Evolutionary conservation across 257 asterid genomes (phyloP), one percentile per base, ranked within the genome.

Genomic region (Eucommia ulmoides): DNA sequence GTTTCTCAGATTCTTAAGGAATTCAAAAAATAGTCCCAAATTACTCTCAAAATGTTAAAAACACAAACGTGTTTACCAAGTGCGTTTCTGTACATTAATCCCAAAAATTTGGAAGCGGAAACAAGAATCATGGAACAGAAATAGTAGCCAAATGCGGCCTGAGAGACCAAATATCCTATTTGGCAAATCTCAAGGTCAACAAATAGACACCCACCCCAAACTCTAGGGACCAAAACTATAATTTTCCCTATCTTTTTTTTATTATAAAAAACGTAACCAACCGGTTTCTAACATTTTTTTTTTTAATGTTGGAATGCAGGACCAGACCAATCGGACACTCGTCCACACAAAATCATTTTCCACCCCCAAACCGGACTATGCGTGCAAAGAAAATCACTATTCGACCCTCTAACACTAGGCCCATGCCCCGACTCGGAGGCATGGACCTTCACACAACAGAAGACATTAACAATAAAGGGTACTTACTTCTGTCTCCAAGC

Each of bases 281-380:
- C 10, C 0, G 38, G 12, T 29, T 0, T 6, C 38, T 29, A 29
- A 47, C 20, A 48, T 17, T 55, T 18, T 19, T 44, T 53, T 47
- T 33, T 33, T 6, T 16, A 6, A 6, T 1, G 3, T 42, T 42
- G 21, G 41, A 65, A 29, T 76, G 74, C 94, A 89, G 98, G 96
- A 25, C 94, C 96, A 1, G 88, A 86, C 2, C 73, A 65, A 18
- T 22, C 68, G 7, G 78, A 79, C 55, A 19, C 55, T 16, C 79
- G 58, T 50, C 61, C 56, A 8, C 93, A 81, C 69, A 73, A 79
- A 53, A 25, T 86, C 52, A 69, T 91, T 11, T 81, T 75, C 74
- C 99, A 91, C 63, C 94, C 99, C 0, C 63, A 68, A 72, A 83
- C 94, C 0, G 95, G 99, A 42, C 74, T 81, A 1, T 91, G 99